Percentiles rank a stretch among this genome's conserved stretches.
phyloP scores from a whole-genome alignment of 192 early-diverging fungal species.

The Gigaspora rosea region DNA sequence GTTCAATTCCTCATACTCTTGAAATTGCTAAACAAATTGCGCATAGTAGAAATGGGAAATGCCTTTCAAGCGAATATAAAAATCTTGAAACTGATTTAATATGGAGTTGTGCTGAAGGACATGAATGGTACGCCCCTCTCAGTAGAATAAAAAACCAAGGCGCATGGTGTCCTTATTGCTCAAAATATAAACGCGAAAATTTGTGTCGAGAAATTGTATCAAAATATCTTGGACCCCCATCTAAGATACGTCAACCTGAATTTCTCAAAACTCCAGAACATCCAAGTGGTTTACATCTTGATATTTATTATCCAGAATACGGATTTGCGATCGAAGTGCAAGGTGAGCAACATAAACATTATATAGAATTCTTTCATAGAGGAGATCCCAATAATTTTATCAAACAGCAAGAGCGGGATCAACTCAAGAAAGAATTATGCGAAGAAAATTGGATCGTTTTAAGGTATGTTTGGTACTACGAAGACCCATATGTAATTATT shows the following conservation, averaged over 20 bases:
- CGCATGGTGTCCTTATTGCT: not conserved
- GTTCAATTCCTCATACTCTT: too few species aligned
- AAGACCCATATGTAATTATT: conserved; percentile 19
- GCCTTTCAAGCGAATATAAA: too few species aligned
- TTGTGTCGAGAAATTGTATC: not conserved
- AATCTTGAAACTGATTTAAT: too few species aligned
- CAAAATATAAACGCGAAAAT: not conserved
- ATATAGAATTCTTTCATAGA: conserved; percentile 22
- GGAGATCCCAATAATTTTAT: conserved; percentile 7
- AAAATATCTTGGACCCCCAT: not conserved
- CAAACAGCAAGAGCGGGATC: not conserved
- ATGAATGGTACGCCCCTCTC: not conserved
- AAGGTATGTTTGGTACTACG: conserved; percentile 16
- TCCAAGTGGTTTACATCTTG: not conserved
- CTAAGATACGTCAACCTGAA: not conserved
- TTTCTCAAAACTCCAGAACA: conserved; percentile 1
- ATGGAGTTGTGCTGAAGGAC: not conserved
- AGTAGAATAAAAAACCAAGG: not conserved
- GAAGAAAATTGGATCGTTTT: conserved; percentile 15
- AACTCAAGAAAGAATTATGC: conserved; percentile 7
- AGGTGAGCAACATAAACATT: not conserved
- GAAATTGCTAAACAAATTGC: too few species aligned
- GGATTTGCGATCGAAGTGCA: conserved; percentile 1
- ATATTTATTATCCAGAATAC: conserved; percentile 10
- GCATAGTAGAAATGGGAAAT: too few species aligned